Conservation (phyloP, 2,329 filamentous ascomycete genomes). For the Colletotrichum orbiculare region DNA sequence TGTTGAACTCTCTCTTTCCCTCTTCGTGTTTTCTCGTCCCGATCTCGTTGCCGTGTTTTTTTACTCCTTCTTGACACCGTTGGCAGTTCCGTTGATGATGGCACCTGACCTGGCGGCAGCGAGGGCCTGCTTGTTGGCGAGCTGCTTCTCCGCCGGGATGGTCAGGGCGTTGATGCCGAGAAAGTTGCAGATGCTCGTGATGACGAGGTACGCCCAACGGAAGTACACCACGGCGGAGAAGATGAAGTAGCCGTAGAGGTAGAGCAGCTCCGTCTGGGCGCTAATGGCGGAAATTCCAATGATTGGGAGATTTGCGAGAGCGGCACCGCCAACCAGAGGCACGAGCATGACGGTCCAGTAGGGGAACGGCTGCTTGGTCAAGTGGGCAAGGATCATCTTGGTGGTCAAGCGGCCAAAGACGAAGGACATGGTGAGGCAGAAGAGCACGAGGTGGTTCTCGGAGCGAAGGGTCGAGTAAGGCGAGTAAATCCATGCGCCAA, state of each 20-base stretch:
- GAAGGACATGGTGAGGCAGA: constrained; percentile 94
- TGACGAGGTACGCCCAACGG: constrained; percentile 91
- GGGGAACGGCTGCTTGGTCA: constrained; percentile 93
- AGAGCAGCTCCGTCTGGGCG: constrained; percentile 76
- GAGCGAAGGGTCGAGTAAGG: constrained; percentile 84
- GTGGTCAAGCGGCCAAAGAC: constrained; percentile 98
- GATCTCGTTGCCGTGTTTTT: constrained; percentile 20
- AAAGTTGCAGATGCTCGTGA: constrained; percentile 90
- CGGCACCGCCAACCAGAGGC: constrained; percentile 86
- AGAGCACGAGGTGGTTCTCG: constrained; percentile 90
- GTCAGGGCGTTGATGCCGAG: constrained; percentile 95
- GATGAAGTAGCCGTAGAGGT: constrained; percentile 85
- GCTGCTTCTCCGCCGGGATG: constrained; percentile 74
- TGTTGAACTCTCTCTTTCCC: constrained; percentile 1
- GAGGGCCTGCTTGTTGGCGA: constrained; percentile 61
- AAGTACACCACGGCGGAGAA: constrained; percentile 90
- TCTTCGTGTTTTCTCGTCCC: not conserved
- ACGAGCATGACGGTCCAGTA: constrained; percentile 94
- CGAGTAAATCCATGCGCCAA: constrained; percentile 87
- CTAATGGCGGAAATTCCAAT: constrained; percentile 77
- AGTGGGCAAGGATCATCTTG: constrained; percentile 97
- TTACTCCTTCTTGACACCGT: constrained; percentile 44
- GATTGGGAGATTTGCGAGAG: constrained; percentile 84
- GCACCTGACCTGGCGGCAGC: constrained; percentile 46
- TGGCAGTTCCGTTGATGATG: constrained; percentile 40